Evolutionary conservation across 2,329 filamentous ascomycete species (phyloP).

Genomic region (Alternaria sp.): DNA sequence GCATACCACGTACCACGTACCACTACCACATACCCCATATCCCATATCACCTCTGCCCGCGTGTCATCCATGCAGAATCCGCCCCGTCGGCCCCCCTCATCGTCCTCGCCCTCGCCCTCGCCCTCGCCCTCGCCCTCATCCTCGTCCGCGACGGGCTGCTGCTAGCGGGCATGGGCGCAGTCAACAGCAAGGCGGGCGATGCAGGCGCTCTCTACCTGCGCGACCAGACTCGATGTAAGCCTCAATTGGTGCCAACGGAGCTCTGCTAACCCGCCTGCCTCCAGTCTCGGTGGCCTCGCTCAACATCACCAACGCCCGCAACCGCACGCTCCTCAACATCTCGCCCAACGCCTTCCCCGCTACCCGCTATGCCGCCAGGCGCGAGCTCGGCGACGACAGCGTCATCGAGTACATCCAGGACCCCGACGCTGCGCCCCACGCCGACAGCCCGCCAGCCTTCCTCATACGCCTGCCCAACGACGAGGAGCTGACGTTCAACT

Average conservation of each 20-base stretch:
- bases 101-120: neutral
- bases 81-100: neutral
- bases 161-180: slow-evolving; percentile 77
- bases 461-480: slow-evolving; percentile 87
- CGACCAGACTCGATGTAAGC: slow-evolving; percentile 89
- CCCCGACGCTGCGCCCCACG: slow-evolving; percentile 64
- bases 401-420: slow-evolving; percentile 96
- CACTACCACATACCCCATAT: slow-evolving; percentile 2
- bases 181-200: slow-evolving; percentile 84
- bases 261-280: slow-evolving; percentile 30
- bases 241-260: neutral
- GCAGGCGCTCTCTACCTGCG: slow-evolving; percentile 80
- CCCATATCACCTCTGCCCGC: neutral
- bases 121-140: neutral
- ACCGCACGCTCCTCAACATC: slow-evolving; percentile 78
- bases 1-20: neutral
- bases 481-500: slow-evolving; percentile 91
- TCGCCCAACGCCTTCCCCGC: slow-evolving; percentile 89
- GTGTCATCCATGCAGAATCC: neutral
- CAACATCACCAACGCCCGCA: slow-evolving; percentile 79
- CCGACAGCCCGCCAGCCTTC: slow-evolving; percentile 69
- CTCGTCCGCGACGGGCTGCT: slow-evolving; percentile 12
- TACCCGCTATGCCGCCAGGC: slow-evolving; percentile 75
- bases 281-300: slow-evolving; percentile 88
- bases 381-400: slow-evolving; percentile 74